phyloP scores from a whole-genome alignment of 2,329 filamentous ascomycete species.

The Aspergillus oerlinghausenensis region DNA sequence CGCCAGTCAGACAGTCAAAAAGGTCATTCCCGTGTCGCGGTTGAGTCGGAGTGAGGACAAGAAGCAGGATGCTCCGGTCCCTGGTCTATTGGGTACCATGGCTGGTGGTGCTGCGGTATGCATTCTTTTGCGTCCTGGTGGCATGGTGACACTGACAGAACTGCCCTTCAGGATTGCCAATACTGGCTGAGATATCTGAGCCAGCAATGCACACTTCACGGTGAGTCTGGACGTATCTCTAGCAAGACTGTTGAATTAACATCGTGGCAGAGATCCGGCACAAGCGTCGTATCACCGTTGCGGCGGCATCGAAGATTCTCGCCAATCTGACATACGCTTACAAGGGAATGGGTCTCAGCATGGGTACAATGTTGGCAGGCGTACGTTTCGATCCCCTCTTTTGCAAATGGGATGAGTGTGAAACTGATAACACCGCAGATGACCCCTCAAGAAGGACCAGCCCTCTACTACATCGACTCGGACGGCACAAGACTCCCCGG shows the following conservation, averaged over 20 bases:
- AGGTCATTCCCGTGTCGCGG: conserved; percentile 67
- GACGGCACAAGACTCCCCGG: conserved; percentile 89
- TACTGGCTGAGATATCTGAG: conserved; percentile 99
- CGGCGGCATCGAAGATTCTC: conserved; percentile 95
- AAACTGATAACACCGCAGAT: conserved; percentile 20
- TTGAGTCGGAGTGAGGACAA: conserved; percentile 38
- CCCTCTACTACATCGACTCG: conserved; percentile 97
- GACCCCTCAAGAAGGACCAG: conserved; percentile 80
- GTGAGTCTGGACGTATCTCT: conserved; percentile 16
- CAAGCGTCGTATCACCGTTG: conserved; percentile 97
- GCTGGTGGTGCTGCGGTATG: conserved; percentile 87
- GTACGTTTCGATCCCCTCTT: conserved; percentile 67
- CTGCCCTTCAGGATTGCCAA: conserved; percentile 74
- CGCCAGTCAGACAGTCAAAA: conserved; percentile 98
- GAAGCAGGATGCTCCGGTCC: conserved; percentile 28
- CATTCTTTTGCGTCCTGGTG: conserved; percentile 9
- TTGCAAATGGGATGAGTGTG: too few relatives aligned
- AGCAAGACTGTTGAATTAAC: conserved; percentile 1
- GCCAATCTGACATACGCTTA: conserved; percentile 97
- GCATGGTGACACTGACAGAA: conserved; percentile 9
- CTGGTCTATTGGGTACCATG: conserved; percentile 84
- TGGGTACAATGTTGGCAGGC: conserved; percentile 99
- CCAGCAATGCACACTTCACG: conserved; percentile 98
- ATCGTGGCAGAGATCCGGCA: conserved; percentile 69
- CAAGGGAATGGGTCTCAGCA: conserved; percentile 97